Conservation (phyloP, 2,329 filamentous ascomycete genomes). For the Botrytis tulipae region DNA sequence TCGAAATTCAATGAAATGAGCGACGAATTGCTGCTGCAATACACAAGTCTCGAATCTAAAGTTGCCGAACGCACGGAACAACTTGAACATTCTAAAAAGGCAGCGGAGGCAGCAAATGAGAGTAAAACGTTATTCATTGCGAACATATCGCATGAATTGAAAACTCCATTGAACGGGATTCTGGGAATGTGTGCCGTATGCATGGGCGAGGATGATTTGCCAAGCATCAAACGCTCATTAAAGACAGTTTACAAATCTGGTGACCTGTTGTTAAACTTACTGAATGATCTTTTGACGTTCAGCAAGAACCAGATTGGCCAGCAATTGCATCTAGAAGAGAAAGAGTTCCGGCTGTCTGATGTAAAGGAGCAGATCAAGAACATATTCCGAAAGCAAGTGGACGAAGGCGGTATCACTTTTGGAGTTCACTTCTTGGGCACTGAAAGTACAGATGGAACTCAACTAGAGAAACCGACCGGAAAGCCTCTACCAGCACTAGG, state of each 20-base stretch:
- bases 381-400: slow-evolving; percentile 83
- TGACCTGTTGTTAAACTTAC: slow-evolving; percentile 77
- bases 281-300: slow-evolving; percentile 88
- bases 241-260: slow-evolving; percentile 87
- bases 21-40: slow-evolving; percentile 68
- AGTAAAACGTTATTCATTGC: slow-evolving; percentile 98
- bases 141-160: slow-evolving; percentile 64
- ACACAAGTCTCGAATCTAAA: slow-evolving; percentile 78
- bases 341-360: slow-evolving; percentile 81
- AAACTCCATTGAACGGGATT: slow-evolving; percentile 86
- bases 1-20: slow-evolving; percentile 22
- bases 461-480: slow-evolving; percentile 23
- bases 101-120: slow-evolving; percentile 91
- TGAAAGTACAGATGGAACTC: slow-evolving; percentile 37
- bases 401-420: slow-evolving; percentile 73
- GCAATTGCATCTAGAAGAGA: slow-evolving; percentile 76
- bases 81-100: slow-evolving; percentile 84
- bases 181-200: slow-evolving; percentile 91
- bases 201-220: slow-evolving; percentile 83
- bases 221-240: slow-evolving; percentile 76
- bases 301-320: slow-evolving; percentile 94
- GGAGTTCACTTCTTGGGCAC: slow-evolving; percentile 67
- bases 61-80: slow-evolving; percentile 80
- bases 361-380: slow-evolving; percentile 76
- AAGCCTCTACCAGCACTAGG: slow-evolving; percentile 56